phyloP scores from a whole-genome alignment of 176 grass and related monocot species.

The Pharus latifolius region DNA sequence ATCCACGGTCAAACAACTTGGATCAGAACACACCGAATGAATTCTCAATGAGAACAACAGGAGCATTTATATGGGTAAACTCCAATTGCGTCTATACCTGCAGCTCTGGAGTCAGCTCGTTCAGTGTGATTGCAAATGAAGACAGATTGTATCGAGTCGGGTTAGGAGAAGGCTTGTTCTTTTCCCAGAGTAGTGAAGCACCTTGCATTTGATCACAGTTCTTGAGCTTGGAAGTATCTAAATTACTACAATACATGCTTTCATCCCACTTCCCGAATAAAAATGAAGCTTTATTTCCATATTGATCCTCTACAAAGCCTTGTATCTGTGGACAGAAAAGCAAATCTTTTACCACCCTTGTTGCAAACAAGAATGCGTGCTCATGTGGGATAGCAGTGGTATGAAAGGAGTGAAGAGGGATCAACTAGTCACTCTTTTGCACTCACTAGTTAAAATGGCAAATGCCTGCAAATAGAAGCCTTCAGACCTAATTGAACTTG shows the following conservation, averaged over 20 bases:
- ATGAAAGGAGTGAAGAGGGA: conserved; percentile 9
- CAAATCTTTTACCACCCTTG: no score
- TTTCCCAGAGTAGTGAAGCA: conserved; percentile 67
- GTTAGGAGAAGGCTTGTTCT: conserved; percentile 66
- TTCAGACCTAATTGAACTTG: neutral
- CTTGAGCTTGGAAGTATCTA: conserved; percentile 52
- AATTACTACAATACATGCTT: conserved; percentile 41
- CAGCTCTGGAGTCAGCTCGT: conserved; percentile 68
- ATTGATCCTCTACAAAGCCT: conserved; percentile 68
- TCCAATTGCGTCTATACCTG: conserved; percentile 44
- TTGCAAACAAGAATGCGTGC: no score
- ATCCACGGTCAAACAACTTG: conserved; percentile 8
- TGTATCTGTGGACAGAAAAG: conserved; percentile 45
- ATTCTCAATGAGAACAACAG: no score
- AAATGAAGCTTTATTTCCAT: conserved; percentile 49
- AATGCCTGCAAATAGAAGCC: neutral
- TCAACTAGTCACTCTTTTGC: neutral
- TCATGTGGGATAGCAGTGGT: no score
- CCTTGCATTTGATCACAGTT: conserved; percentile 29
- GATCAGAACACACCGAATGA: neutral
- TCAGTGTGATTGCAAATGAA: conserved; percentile 80
- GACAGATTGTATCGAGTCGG: conserved; percentile 87
- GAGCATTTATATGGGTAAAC: neutral
- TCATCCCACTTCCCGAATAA: conserved; percentile 90
- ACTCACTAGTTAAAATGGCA: neutral